Evolutionary conservation across 768 basidiomycete species (phyloP).

Genomic region (Lyophyllum atratum): DNA sequence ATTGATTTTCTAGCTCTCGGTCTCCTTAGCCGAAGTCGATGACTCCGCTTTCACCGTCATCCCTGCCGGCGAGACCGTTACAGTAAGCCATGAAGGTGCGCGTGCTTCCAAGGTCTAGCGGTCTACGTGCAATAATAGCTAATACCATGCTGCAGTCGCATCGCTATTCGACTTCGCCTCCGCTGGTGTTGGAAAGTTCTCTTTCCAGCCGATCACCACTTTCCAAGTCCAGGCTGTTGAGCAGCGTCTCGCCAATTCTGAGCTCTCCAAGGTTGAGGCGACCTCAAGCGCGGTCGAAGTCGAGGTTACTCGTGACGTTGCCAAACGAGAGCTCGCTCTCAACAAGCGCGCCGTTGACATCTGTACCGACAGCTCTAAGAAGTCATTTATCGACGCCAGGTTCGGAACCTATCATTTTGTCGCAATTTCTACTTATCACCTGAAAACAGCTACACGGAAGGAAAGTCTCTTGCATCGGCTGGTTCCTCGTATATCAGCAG

Average conservation of each 20-base stretch:
- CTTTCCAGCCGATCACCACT: conserved; percentile 38
- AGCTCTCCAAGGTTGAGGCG: conserved; percentile 19
- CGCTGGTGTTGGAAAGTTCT: conserved; percentile 39
- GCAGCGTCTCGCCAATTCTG: conserved; percentile 4
- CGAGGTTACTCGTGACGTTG: conserved; percentile 35
- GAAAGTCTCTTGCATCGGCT: conserved; percentile 36
- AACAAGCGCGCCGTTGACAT: conserved; percentile 40
- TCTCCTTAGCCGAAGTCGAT: conserved; percentile 37
- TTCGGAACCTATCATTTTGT: conserved; percentile 12
- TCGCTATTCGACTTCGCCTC: conserved; percentile 44
- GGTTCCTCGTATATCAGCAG: conserved; percentile 36
- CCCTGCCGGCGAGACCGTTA: conserved; percentile 38
- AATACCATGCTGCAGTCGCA: conserved; percentile 30
- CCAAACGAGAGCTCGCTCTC: conserved; percentile 30
- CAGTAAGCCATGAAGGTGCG: conserved; percentile 39
- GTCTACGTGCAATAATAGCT: neutral
- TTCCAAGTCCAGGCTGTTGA: conserved; percentile 33
- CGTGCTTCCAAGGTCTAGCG: neutral
- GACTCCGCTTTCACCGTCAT: conserved; percentile 42
- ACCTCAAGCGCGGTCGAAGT: conserved; percentile 29
- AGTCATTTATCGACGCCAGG: conserved; percentile 43
- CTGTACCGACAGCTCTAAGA: conserved; percentile 35
- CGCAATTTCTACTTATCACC: neutral
- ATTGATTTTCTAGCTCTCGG: conserved; percentile 28
- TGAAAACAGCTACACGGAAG: conserved; percentile 37